Base-by-base conservation (phyloP, 495 filamentous ascomycete species). In the Aspergillus avenaceus region DNA sequence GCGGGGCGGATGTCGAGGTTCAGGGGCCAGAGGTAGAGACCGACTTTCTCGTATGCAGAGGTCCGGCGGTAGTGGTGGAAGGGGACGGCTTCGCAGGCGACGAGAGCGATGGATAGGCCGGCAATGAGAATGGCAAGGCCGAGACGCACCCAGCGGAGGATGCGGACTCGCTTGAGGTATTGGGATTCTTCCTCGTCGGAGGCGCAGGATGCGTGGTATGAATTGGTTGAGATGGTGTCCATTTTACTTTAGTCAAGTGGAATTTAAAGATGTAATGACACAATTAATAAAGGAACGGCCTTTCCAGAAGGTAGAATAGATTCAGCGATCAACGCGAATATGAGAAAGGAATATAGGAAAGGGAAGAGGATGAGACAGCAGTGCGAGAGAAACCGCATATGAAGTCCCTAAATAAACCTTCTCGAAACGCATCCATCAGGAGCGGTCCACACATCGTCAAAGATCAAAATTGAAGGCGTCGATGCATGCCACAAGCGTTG, bases 11-110 rank as follows among this genome's bases (percentile, higher is more conserved):
- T 22, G 47, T 80, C 76, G 34, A 80, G 59, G 41, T 76, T 72
- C 47, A 69, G 41, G 7, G 77, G 77, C 77, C 77, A 80, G 2
- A 80, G 60, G 5, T 67, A 70, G 8, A 80, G 64, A 36, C 72
- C 63, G 31, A 66, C 56, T 36, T 58, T 59, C 12, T 57, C 63
- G 50, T 63, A 69, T 24, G 62, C 36, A 21, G 60, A 60, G 2
- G 76, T 78, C 19, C 36, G 41, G 14, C 62, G 61, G 43, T 78
- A 77, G 41, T 72, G 64, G 1, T 57, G 64, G 21, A 75, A 55
- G 24, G 74, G 68, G 4, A 64, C 62, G 5, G 62, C 71, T 34
- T 72, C 69, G 49, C 73, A 76, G 16, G 58, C 66, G 14, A 78
- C 64, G 41, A 73, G 51, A 2, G 72, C 64, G 14, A 74, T 52